Base-by-base conservation (phyloP, 2,329 filamentous ascomycete genomes). In the Fusarium dlaminii region DNA sequence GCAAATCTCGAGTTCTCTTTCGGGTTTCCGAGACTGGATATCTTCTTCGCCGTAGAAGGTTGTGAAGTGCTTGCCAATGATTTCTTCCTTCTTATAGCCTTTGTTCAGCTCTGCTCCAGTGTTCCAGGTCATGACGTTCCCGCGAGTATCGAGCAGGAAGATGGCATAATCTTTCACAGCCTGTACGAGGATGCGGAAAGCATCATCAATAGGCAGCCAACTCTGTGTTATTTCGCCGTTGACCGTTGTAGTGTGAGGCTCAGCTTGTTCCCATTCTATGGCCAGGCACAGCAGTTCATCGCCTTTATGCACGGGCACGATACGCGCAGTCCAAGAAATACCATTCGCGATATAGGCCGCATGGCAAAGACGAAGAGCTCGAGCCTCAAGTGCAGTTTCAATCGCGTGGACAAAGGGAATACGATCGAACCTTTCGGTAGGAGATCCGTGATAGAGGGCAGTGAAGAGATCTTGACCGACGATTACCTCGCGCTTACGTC, bases 151-250 rank as follows among this genome's bases (percentile, higher is more conserved):
- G 12, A 65, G 39, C 4, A 65, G 39, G 32, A 65, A 65, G 27
- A 65, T 65, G 6, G 62, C 62, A 29, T 65, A 65, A 20, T 65
- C 62, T 20, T 65, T 65, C 4, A 65, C 62, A 6, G 62, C 62
- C 12, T 65, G 62, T 5, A 65, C 45, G 3, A 65, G 62, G 30
- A 65, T 63, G 5, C 62, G 27, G 10, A 65, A 65, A 6, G 58
- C 58, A 6, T 65, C 62, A 14, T 65, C 62, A n/a, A 20, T 63
- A 13, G 62, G 58, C 4, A 65, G 24, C 62, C 62, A 65, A 32
- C 45, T 63, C 24, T 63, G 45, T 9, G 18, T 30, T 17, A 63
- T 54, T 18, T 34, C 27, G 7, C 39, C 58, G n/a, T 39, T 39
- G 27, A 22, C 27, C 3, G 34, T 29, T 18, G 58, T 39, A 14